Percentiles rank a stretch among this genome's conserved stretches.
Conservation (phyloP, 1,284 basidiomycete species). For the Hymenochaete sp. region DNA sequence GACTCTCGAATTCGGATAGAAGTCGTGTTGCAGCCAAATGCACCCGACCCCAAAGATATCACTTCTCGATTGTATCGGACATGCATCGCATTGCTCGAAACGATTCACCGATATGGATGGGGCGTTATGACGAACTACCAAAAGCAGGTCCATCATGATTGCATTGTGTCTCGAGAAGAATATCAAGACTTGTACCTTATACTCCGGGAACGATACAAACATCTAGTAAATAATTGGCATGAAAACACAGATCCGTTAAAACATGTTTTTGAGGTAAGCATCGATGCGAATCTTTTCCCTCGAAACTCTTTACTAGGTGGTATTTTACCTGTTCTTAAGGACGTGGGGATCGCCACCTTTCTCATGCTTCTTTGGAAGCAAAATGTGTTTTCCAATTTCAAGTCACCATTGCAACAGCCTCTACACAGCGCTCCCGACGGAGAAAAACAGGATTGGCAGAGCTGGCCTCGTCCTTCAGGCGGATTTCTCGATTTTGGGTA, state of each 20-base stretch:
- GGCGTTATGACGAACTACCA: constrained; percentile 73
- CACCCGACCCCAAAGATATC: constrained; percentile 34
- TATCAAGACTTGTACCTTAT: constrained; percentile 89
- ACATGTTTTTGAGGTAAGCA: constrained; percentile 74
- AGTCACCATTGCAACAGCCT: constrained; percentile 15
- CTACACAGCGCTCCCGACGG: constrained; percentile 7
- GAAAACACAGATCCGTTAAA: constrained; percentile 79
- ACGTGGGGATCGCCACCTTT: constrained; percentile 89
- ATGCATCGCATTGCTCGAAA: constrained; percentile 70
- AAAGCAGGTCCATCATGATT: constrained; percentile 83
- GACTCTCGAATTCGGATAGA: constrained; percentile 38
- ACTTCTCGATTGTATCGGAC: constrained; percentile 72
- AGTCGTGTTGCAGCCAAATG: constrained; percentile 43
- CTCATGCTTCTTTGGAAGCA: constrained; percentile 83
- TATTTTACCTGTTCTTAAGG: too few relatives aligned
- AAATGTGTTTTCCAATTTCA: constrained; percentile 39
- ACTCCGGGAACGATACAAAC: constrained; percentile 77
- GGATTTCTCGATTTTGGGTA: constrained; percentile 90
- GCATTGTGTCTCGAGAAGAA: constrained; percentile 62
- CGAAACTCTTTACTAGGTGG: background rate
- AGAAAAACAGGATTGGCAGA: constrained; percentile 35
- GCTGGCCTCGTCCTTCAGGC: constrained; percentile 68
- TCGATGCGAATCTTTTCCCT: background rate
- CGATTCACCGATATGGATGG: constrained; percentile 79
- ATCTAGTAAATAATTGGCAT: constrained; percentile 65